Percentiles rank a stretch among this genome's conserved stretches.
These are phyloP conservation scores for Toxicodendron radicans DNA, from an alignment of 345 rosid genomes.

Conservation along the genomic window DNA sequence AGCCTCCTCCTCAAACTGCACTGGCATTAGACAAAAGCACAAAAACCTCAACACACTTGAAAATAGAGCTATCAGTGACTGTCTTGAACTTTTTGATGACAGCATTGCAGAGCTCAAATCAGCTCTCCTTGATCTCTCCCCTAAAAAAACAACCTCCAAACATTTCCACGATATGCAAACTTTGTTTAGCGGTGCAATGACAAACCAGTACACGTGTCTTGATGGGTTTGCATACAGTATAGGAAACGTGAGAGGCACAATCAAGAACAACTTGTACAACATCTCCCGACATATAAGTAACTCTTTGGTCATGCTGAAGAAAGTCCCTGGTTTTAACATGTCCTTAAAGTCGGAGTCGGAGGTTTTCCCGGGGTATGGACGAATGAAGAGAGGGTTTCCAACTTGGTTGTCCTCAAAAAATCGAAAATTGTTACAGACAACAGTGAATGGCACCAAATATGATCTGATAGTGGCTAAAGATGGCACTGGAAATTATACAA, in stretches of 20 bases:
- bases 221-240: slow-evolving; percentile 62
- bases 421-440: slow-evolving; percentile 43
- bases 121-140: slow-evolving; percentile 48
- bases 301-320: slow-evolving; percentile 61
- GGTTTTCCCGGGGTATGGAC: slow-evolving; percentile 40
- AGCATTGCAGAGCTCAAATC: slow-evolving; percentile 47
- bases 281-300: slow-evolving; percentile 68
- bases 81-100: slow-evolving; percentile 57
- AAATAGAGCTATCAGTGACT: slow-evolving; percentile 55
- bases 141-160: slow-evolving; percentile 23
- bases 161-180: slow-evolving; percentile 56
- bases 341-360: slow-evolving; percentile 26
- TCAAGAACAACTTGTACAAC: slow-evolving; percentile 46
- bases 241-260: slow-evolving; percentile 34
- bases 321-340: slow-evolving; percentile 45
- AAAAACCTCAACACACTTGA: slow-evolving; percentile 35
- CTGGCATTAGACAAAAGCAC: slow-evolving; percentile 29
- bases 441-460: slow-evolving; percentile 32
- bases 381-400: slow-evolving; percentile 54
- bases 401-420: slow-evolving; percentile 52
- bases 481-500: slow-evolving; percentile 68
- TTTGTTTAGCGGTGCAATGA: slow-evolving; percentile 70
- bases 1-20: slow-evolving; percentile 50
- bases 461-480: slow-evolving; percentile 70
- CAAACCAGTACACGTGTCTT: slow-evolving; percentile 90